Percentiles rank a stretch among this genome's conserved stretches.
phyloP scores from a whole-genome alignment of 2,329 filamentous ascomycete genomes.

The Fusarium nanum region DNA sequence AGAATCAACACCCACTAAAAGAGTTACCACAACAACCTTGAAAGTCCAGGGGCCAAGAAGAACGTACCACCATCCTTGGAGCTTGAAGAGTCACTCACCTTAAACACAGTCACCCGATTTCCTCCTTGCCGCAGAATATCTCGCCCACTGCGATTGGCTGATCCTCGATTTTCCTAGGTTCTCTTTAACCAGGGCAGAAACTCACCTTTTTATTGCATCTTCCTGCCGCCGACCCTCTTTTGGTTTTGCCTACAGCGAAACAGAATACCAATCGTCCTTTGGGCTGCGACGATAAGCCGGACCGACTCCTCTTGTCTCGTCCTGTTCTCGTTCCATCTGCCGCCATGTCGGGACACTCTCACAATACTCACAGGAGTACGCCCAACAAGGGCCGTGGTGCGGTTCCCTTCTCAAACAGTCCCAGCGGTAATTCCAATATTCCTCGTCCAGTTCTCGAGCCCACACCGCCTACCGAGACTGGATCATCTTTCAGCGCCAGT shows the following conservation, averaged over 20 bases:
- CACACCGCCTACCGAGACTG: conserved; percentile 65
- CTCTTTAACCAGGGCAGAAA: conserved; percentile 30
- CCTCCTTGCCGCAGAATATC: conserved; percentile 41
- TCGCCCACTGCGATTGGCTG: conserved; percentile 45
- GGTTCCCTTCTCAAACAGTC: conserved; percentile 72
- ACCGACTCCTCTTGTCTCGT: conserved; percentile 35
- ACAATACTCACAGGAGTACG: conserved; percentile 75
- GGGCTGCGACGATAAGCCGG: conserved; percentile 30
- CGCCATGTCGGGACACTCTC: conserved; percentile 61
- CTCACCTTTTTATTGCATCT: conserved; percentile 33
- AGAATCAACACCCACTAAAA: conserved; percentile 39
- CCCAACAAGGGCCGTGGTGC: conserved; percentile 71
- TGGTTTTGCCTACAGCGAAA: conserved; percentile 34
- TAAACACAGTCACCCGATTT: conserved; percentile 46
- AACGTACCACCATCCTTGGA: conserved; percentile 31
- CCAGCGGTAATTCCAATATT: conserved; percentile 70
- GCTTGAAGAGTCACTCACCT: conserved; percentile 30
- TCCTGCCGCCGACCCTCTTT: conserved; percentile 30
- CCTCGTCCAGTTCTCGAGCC: conserved; percentile 76
- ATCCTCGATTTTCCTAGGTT: conserved; percentile 29
- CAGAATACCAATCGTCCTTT: conserved; percentile 36
- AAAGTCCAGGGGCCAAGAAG: conserved; percentile 17
- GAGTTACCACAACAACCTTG: conserved; percentile 37
- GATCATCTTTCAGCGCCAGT: conserved; percentile 87
- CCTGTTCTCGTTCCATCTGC: conserved; percentile 36